Evolutionary conservation across 2,329 filamentous ascomycete genomes (phyloP).

Genomic region (Eurotiales sp.): DNA sequence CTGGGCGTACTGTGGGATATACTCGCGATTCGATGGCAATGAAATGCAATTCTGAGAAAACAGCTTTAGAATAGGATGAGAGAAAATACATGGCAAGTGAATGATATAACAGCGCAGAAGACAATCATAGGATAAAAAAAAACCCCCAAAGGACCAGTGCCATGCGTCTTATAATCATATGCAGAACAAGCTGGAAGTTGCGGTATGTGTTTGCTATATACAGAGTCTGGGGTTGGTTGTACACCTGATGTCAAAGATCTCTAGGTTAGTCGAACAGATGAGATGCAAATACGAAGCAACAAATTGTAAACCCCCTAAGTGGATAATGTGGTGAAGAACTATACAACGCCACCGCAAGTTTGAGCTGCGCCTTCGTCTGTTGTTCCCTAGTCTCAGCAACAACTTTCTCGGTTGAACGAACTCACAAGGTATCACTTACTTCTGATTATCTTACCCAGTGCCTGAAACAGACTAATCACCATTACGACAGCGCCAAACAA

Average conservation of each 20-base stretch:
- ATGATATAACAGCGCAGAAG: too few relatives aligned
- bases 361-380: conserved; percentile 33
- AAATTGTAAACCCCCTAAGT: too few relatives aligned
- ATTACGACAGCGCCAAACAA: conserved; percentile 77
- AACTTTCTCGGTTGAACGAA: background rate
- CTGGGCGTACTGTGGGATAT: background rate
- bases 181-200: background rate
- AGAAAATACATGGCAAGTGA: background rate
- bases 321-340: conserved; percentile 5
- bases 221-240: background rate
- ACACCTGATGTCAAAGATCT: background rate
- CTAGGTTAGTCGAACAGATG: background rate
- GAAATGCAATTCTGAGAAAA: background rate
- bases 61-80: background rate
- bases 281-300: too few relatives aligned
- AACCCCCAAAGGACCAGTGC: background rate
- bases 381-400: conserved; percentile 13
- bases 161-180: background rate
- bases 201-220: background rate
- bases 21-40: background rate
- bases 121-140: too few relatives aligned
- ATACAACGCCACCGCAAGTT: conserved; percentile 25
- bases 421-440: conserved; percentile 28
- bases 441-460: conserved; percentile 62
- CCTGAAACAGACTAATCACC: conserved; percentile 72